Base-by-base conservation (phyloP, 768 basidiomycete species). In the Panus rudis region DNA sequence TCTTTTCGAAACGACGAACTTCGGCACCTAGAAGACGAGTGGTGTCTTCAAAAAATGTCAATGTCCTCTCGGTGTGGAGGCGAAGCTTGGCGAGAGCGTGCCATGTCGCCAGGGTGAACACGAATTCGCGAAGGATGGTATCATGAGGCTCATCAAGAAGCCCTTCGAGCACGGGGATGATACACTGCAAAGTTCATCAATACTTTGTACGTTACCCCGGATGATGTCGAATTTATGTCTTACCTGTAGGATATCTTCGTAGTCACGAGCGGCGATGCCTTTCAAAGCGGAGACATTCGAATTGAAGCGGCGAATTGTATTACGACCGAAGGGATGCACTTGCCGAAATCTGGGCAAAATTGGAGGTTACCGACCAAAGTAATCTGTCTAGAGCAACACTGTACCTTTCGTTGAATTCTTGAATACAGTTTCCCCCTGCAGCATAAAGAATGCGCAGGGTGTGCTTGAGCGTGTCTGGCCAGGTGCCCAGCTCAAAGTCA, bases 31-130 rank as follows among this genome's bases (percentile, higher is more conserved):
- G 48, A 1, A 48, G 45, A 0, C 13, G 40, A 13, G 65, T 69
- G 0, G 46, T 38, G 1, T 6, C 6, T 8, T 60, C 50, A 3
- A 68, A 49, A 17, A 52, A 16, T 0, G 25, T 17, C 0, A 72
- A 47, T 3, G 67, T 63, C 1, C 47, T 22, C 7, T 66, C 58
- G 0, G 64, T 67, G 41, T 72, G 71, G 41, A 69, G 37, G 6
- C 62, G 59, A 2, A 71, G 55, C 44, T 73, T 73, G 1, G 65
- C 67, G 8, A 63, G 52, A 0, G 56, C 59, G 49, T 71, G 71
- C 69, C 67, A 69, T 11, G 55, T 50, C 0, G 56, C 60, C 2
- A 63, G 44, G 12, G 44, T 37, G 47, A 63, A 72, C 1, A 72
- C 50, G 0, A 71, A 47, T 19, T 65, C 57, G 19, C 59, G 48